Evolutionary conservation across 164 flowering plant species (phyloP).

Genomic region (Annona squamosa): DNA sequence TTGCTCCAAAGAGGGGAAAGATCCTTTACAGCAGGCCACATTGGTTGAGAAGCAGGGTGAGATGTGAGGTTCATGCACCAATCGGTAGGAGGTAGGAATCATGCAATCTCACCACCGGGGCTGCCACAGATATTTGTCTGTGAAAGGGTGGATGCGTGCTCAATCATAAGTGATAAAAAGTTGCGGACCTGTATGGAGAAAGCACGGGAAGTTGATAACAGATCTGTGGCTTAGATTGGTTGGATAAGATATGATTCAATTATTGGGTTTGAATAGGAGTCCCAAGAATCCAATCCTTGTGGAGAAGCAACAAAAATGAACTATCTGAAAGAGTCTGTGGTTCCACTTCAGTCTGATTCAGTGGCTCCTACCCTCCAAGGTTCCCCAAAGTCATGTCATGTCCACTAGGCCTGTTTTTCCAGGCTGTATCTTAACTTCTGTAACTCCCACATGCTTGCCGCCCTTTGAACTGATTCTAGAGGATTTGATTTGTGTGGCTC

Average conservation of each 20-base stretch:
- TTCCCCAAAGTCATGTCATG: neutral
- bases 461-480: neutral
- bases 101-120: neutral
- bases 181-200: neutral
- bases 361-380: constrained; percentile 7
- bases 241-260: constrained; percentile 17
- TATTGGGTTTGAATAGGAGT: constrained; percentile 8
- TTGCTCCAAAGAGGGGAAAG: constrained; percentile 6
- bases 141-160: neutral
- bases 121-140: neutral
- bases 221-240: constrained; percentile 12
- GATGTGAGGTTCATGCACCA: constrained; percentile 13
- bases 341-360: constrained; percentile 1
- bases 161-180: neutral
- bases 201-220: constrained; percentile 6
- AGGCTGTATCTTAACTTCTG: neutral
- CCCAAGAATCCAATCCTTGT: neutral
- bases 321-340: neutral
- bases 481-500: neutral
- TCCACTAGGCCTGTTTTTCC: neutral
- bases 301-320: neutral
- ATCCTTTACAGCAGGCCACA: constrained; percentile 8
- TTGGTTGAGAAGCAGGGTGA: constrained; percentile 21
- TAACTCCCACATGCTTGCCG: too few species aligned
- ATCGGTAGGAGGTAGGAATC: constrained; percentile 11